Percentiles rank a stretch among this genome's conserved stretches.
These are phyloP conservation scores for Leccinum laetum DNA, from an alignment of 1,284 basidiomycete genomes.

Conservation along the genomic window DNA sequence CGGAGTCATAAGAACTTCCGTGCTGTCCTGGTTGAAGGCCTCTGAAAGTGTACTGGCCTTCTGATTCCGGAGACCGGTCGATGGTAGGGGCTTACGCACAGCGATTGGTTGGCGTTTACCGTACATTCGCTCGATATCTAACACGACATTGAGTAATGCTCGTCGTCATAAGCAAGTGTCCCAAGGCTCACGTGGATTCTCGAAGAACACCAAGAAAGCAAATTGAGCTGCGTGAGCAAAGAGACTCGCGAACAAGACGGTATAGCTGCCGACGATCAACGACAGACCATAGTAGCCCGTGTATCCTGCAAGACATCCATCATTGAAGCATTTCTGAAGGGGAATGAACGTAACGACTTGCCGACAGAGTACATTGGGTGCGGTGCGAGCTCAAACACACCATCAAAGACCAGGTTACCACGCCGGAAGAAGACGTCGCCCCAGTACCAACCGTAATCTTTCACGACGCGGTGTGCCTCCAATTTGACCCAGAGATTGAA, in stretches of 20 bases:
- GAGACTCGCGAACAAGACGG: constrained; percentile 59
- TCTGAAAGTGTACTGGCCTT: not conserved
- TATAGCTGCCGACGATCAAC: constrained; percentile 71
- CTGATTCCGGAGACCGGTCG: constrained; percentile 16
- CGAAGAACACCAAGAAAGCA: constrained; percentile 95
- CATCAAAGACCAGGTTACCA: constrained; percentile 92
- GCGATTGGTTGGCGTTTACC: constrained; percentile 87
- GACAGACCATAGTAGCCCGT: constrained; percentile 98
- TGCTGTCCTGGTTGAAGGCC: constrained; percentile 5
- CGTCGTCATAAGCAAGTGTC: not conserved
- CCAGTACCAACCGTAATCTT: constrained; percentile 97
- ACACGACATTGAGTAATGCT: not conserved
- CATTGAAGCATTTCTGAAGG: not conserved
- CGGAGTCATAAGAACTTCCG: constrained; percentile 38
- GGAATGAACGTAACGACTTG: constrained; percentile 34
- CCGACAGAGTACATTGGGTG: constrained; percentile 97
- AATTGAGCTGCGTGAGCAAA: constrained; percentile 95
- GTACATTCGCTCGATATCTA: constrained; percentile 93
- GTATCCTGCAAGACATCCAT: constrained; percentile 58
- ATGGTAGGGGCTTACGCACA: constrained; percentile 68
- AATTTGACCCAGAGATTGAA: constrained; percentile 99
- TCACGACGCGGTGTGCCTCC: constrained; percentile 96
- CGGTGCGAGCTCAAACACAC: constrained; percentile 92
- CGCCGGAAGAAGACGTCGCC: constrained; percentile 89
- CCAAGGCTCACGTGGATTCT: constrained; percentile 84